Evolutionary conservation across 2,329 filamentous ascomycete genomes (phyloP), one percentile per base, ranked within the genome.

Genomic region (Fonsecaea pedrosoi): DNA sequence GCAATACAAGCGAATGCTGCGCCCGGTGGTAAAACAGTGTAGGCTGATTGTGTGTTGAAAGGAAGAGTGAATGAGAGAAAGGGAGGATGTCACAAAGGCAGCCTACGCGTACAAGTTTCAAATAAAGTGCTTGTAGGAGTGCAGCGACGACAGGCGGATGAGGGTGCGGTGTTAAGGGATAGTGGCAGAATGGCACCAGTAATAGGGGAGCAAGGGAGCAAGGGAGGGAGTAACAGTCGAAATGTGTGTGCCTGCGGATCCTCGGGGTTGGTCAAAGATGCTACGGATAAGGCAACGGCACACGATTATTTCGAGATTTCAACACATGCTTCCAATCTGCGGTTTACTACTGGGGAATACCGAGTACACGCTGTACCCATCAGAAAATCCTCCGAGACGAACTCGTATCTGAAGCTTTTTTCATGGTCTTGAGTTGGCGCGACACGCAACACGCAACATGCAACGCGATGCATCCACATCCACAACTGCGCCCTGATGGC

Each of bases 1-100:
- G 60, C 60, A 42, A 37, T 37, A 18, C 60, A 62, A 62, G 60
- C 56, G 15, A 62, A 62, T 62, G 60, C 53, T 30, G 53, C 60
- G 48, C 60, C 25, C 15, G 53, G n/a, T 10, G 34, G 35, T 15
- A 34, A n/a, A 5, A 32, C n/a, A 32, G 2, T 21, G 5, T n/a
- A 10, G 8, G 38, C n/a, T 13, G 45, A 30, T 45, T 56, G 21
- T 62, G 48, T 6, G 4, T 21, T 55, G 4, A n/a, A 34, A 37
- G 38, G 53, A 62, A 30, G 25, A 21, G 32, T 18, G 21, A 30
- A 48, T 45, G 40, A 56, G 32, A 3, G 48, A 40, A 62, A 21
- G 13, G 53, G 60, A 56, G 48, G 40, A 18, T 13, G 38, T 62
- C 40, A n/a, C 40, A 37, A 48, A 6, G 60, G 48, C 25, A 55